Evolutionary conservation across 2,329 filamentous ascomycete species (phyloP), one percentile per base, ranked within the genome.

Genomic region (Coniochaeta ligniaria): DNA sequence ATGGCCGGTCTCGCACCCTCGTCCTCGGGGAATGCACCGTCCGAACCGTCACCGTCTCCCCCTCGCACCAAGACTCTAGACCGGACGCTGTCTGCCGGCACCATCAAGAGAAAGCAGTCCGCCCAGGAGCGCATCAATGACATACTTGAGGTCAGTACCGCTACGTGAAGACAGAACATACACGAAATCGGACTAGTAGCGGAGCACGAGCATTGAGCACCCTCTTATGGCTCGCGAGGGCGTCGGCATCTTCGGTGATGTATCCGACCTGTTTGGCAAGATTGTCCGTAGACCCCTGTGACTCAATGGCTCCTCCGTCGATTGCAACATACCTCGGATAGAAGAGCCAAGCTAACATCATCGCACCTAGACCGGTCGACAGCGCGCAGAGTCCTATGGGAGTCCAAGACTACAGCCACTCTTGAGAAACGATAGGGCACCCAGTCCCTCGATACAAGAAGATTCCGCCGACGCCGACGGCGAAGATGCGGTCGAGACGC

Each of bases 81-180:
- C 47, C 47, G 47, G 11, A 52, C 47, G 14, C 26, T 28, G 22
- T 52, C 47, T 17, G 22, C 7, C 14, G 47, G 47, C 47, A 26
- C 47, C 47, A 26, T 24, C 47, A 50, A 58, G n/a, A 60, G 67
- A 28, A 65, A 68, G 38, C 65, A 58, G 64, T 69, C 71, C 14
- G 69, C 70, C 7, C 68, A 70, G 58, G 69, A 72, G 31, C 68
- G 72, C 12, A 66, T 74, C 50, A 64, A 70, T 59, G 66, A 66
- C 12, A 74, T 74, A 52, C 66, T 74, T 20, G 66, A 73, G 69
- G 72, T 73, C 58, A 67, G 67, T 65, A 20, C 43, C 24, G 43
- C 43, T 47, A 47, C 24, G 22, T 35, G 22, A 33, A 45, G 35
- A 24, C 33, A 4, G 28, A 35, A 17, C 31, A 24, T 14, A 35